Base-by-base conservation (phyloP, 441 rosid genomes). In the Bocquillonia castaneifolia region DNA sequence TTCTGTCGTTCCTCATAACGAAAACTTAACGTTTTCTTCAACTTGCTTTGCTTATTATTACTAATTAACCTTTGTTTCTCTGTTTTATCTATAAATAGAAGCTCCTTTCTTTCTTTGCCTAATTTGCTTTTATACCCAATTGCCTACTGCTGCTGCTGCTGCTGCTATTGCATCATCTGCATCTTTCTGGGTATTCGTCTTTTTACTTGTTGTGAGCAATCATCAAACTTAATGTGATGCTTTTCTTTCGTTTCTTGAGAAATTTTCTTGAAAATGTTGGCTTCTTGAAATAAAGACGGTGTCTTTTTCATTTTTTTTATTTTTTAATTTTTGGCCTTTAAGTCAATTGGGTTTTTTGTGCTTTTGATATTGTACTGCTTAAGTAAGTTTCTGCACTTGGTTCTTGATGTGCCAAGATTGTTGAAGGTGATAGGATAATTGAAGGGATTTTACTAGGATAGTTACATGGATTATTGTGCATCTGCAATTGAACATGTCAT, bases 161-260 rank as follows among this genome's bases (percentile, higher is more conserved):
- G n/a, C n/a, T n/a, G n/a, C n/a, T 36, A 36, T 36, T 36, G 40
- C 40, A 3, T 42, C 15, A 2, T 42, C 47, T 42, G 6, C 47
- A 1, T 45, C 7, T 45, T 14, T 23, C 1, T 23, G 32, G 26
- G 51, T 1, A 52, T 64, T 5, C n/a, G n/a, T 54, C 0, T 66
- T 36, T 53, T 55, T 18, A 26, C 5, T 26, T 47, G 48, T 12
- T 51, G 29, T 50, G 0, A 0, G 51, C 1, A 13, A 8, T 22
- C 20, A 22, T 56, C n/a, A 1, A 51, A 1, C 3, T 5, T 29
- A 39, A 61, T 51, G 42, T 45, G 17, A 0, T 53, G 45, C 10
- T 58, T 53, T 52, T 26, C 23, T 66, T 29, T 40, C 42, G 25
- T 66, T 53, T 42, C 26, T 22, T n/a, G 68, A 26, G 53, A 44